phyloP scores from a whole-genome alignment of 2,329 filamentous ascomycete genomes.

The Cytospora piceae region DNA sequence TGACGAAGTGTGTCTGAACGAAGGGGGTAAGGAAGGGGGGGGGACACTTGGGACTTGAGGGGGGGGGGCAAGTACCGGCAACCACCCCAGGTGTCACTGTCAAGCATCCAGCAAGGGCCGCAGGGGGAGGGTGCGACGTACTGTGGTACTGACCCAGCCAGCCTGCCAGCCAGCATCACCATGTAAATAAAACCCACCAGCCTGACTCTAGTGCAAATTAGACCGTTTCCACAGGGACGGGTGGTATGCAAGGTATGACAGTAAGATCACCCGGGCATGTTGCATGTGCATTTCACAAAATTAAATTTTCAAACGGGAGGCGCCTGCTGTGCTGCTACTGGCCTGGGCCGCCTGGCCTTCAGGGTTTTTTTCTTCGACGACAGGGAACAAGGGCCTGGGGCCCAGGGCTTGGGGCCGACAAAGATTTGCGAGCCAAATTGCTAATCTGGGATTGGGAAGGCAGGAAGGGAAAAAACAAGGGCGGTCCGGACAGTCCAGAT shows the following conservation, averaged over 20 bases:
- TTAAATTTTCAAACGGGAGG: neutral
- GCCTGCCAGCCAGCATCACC: neutral
- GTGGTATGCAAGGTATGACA: neutral
- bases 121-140: neutral
- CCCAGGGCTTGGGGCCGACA: neutral
- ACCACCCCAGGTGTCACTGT: no score
- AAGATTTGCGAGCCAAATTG: slow-evolving; percentile 23
- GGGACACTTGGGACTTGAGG: neutral
- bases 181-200: no score
- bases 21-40: slow-evolving; percentile 8
- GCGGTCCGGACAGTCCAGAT: neutral
- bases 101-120: no score
- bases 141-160: neutral
- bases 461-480: slow-evolving; percentile 14
- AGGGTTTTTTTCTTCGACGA: slow-evolving; percentile 1
- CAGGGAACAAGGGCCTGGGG: neutral
- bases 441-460: slow-evolving; percentile 28
- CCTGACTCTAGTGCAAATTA: neutral
- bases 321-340: neutral
- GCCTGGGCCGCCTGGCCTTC: neutral
- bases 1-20: slow-evolving; percentile 15
- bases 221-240: slow-evolving; percentile 1
- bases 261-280: slow-evolving; percentile 1
- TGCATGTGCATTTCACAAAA: neutral
- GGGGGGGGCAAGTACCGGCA: no score